Conservation (phyloP, 805 yeast species). For the Wickerhamiella sergipiensis region DNA sequence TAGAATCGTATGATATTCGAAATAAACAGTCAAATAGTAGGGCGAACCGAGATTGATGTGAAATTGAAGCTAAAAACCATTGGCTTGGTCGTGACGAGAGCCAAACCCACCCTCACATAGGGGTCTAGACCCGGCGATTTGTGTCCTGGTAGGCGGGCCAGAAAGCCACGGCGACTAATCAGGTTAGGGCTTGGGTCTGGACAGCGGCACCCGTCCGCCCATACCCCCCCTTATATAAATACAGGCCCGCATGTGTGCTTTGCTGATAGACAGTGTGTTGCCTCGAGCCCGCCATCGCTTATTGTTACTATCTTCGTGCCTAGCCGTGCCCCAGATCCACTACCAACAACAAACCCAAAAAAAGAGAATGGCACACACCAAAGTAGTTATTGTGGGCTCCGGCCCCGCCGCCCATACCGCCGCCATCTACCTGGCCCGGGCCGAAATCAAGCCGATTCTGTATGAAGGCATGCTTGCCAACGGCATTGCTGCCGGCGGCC, state of each 20-base stretch:
- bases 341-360: neutral
- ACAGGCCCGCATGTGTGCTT: neutral
- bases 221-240: constrained; percentile 3
- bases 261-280: constrained; percentile 1
- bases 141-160: neutral
- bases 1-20: no score
- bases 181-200: neutral
- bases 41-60: no score
- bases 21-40: no score
- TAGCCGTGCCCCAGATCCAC: constrained; percentile 6
- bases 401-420: constrained; percentile 99
- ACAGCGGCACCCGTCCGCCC: neutral
- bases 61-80: no score
- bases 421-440: constrained; percentile 91
- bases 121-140: neutral
- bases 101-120: no score
- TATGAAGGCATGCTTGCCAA: constrained; percentile 96
- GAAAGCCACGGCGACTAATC: neutral
- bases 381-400: constrained; percentile 46
- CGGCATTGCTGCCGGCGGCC: constrained; percentile 99
- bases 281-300: constrained; percentile 8
- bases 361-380: constrained; percentile 17
- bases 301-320: constrained; percentile 12
- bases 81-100: no score
- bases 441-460: constrained; percentile 83